These are phyloP conservation scores for Collybiopsis confluens DNA, from an alignment of 768 basidiomycete genomes.

Conservation along the genomic window DNA sequence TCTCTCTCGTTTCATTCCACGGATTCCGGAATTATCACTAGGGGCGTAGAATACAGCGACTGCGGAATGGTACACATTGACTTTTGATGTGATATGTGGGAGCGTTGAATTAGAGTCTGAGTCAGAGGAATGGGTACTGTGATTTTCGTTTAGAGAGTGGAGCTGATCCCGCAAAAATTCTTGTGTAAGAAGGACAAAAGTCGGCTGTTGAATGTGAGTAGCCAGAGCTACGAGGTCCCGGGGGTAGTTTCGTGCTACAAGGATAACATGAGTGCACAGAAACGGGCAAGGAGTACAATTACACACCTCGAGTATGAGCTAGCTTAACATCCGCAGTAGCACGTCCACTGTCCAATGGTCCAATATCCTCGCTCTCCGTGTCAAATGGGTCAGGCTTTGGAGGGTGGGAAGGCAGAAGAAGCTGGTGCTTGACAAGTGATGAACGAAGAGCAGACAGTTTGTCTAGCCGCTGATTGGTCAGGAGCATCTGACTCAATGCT, in stretches of 20 bases:
- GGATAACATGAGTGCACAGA: not conserved
- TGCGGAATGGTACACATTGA: constrained; percentile 25
- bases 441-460: constrained; percentile 1
- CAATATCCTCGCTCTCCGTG: too few relatives aligned
- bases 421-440: not conserved
- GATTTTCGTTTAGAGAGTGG: constrained; percentile 8
- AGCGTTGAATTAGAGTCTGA: constrained; percentile 8
- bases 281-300: not conserved
- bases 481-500: constrained; percentile 12
- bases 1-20: constrained; percentile 14
- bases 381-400: too few relatives aligned
- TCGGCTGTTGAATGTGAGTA: constrained; percentile 13
- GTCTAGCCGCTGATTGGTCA: constrained; percentile 11
- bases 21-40: constrained; percentile 16
- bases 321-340: constrained; percentile 8
- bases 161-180: constrained; percentile 23
- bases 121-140: too few relatives aligned
- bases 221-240: constrained; percentile 13
- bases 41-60: constrained; percentile 21
- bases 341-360: not conserved
- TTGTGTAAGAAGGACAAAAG: constrained; percentile 17
- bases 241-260: constrained; percentile 1
- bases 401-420: too few relatives aligned
- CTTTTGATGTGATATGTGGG: constrained; percentile 13
- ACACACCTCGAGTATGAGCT: constrained; percentile 4